phyloP scores from a whole-genome alignment of 148 eudicot genomes.

The Vaccinium darrowii region DNA sequence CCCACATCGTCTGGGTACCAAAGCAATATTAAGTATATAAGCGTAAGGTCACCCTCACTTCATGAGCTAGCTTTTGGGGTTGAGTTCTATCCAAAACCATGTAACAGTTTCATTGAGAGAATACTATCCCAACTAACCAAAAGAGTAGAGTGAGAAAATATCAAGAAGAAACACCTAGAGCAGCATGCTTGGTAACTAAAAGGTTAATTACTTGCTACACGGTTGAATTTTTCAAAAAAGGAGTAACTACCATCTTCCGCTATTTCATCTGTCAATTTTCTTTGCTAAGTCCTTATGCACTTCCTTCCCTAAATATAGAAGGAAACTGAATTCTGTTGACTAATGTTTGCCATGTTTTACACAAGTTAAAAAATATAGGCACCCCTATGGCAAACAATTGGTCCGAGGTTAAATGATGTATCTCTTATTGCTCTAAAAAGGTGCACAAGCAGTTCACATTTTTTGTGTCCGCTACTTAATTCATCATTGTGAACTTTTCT shows the following conservation, averaged over 20 bases:
- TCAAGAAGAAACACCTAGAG: not conserved
- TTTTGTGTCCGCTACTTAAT: too few relatives aligned
- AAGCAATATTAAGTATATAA: too few relatives aligned
- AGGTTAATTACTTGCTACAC: not conserved
- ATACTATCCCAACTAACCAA: not conserved
- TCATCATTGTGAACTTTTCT: too few relatives aligned
- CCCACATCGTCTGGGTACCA: too few relatives aligned
- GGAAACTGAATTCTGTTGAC: not conserved
- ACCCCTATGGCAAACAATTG: too few relatives aligned
- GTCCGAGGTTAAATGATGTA: too few relatives aligned
- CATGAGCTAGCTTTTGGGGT: too few relatives aligned
- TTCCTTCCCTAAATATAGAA: not conserved
- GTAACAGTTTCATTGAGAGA: not conserved
- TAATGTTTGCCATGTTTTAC: not conserved
- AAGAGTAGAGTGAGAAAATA: not conserved
- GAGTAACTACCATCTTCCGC: not conserved
- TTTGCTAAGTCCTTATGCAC: not conserved
- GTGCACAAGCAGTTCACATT: too few relatives aligned
- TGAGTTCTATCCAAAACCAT: too few relatives aligned
- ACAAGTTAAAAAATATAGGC: too few relatives aligned
- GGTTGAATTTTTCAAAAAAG: not conserved
- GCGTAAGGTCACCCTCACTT: too few relatives aligned
- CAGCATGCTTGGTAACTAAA: not conserved
- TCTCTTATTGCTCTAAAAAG: too few relatives aligned
- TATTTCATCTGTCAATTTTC: not conserved